Evolutionary conservation across 495 filamentous ascomycete genomes (phyloP).

Genomic region (Copromyces sp.): DNA sequence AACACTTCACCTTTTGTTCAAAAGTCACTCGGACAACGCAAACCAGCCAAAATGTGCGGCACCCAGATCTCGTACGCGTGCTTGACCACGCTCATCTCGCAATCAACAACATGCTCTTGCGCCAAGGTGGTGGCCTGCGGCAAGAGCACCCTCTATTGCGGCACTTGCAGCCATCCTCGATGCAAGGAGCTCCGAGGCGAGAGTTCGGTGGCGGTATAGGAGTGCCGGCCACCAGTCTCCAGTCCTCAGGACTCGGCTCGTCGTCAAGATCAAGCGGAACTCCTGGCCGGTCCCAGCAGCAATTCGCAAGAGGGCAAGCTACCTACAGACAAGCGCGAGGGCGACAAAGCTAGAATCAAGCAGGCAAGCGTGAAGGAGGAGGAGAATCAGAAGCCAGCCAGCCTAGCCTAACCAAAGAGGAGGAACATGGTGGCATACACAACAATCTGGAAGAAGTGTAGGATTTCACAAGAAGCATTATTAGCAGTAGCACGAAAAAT

Average conservation of each 20-base stretch:
- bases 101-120: slow-evolving; percentile 21
- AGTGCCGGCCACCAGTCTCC: neutral
- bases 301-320: neutral
- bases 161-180: slow-evolving; percentile 18
- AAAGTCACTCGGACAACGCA: neutral
- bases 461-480: neutral
- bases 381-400: neutral
- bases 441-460: neutral
- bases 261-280: neutral
- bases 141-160: slow-evolving; percentile 24
- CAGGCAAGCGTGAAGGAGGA: neutral
- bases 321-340: neutral
- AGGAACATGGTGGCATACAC: neutral
- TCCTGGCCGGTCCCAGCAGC: neutral
- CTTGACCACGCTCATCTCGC: slow-evolving; percentile 19
- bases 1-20: neutral
- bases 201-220: slow-evolving; percentile 2
- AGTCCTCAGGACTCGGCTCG: neutral
- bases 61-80: slow-evolving; percentile 25
- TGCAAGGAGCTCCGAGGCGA: slow-evolving; percentile 22
- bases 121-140: slow-evolving; percentile 18
- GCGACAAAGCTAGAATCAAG: neutral
- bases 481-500: neutral
- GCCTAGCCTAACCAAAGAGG: neutral
- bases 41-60: slow-evolving; percentile 18